Conservation (phyloP, 164 flowering plant species). For the Nymphaea thermarum region DNA sequence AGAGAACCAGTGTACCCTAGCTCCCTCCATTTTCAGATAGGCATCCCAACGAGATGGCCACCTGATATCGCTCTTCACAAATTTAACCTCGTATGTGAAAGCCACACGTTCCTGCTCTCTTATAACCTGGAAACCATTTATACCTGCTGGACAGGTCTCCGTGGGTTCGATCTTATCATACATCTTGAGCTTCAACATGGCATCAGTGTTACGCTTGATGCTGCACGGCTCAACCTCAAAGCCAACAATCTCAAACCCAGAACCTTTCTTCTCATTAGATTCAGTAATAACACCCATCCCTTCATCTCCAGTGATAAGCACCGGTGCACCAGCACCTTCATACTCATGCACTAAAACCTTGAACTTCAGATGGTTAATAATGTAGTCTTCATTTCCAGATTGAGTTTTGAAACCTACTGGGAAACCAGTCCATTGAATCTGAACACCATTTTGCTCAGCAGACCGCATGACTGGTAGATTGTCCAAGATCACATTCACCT, state of each 20-base stretch:
- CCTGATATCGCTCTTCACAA: conserved; percentile 31
- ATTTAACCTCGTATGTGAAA: conserved; percentile 43
- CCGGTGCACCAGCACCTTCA: conserved; percentile 21
- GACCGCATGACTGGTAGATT: conserved; percentile 35
- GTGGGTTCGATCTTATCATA: conserved; percentile 2
- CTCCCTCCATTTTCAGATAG: conserved; percentile 49
- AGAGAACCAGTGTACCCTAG: conserved; percentile 54
- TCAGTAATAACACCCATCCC: conserved; percentile 7
- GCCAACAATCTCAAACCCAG: conserved; percentile 48
- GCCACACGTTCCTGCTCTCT: conserved; percentile 14
- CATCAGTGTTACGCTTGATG: conserved; percentile 25
- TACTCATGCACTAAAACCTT: conserved; percentile 29
- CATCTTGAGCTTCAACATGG: conserved; percentile 18
- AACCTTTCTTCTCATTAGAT: conserved; percentile 20
- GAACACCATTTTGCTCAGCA: conserved; percentile 20
- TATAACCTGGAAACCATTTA: conserved; percentile 11
- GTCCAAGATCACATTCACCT: conserved; percentile 40
- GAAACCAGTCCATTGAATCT: conserved; percentile 32
- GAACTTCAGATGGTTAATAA: conserved; percentile 36
- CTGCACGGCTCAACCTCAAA: conserved; percentile 51
- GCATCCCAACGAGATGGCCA: conserved; percentile 64
- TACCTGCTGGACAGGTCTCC: not conserved
- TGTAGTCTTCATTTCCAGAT: conserved; percentile 13
- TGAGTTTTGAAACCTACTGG: conserved; percentile 24
- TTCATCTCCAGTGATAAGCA: too few species aligned